Evolutionary conservation across 768 basidiomycete genomes (phyloP), one percentile per base, ranked within the genome.

Genomic region (Russula emetica): DNA sequence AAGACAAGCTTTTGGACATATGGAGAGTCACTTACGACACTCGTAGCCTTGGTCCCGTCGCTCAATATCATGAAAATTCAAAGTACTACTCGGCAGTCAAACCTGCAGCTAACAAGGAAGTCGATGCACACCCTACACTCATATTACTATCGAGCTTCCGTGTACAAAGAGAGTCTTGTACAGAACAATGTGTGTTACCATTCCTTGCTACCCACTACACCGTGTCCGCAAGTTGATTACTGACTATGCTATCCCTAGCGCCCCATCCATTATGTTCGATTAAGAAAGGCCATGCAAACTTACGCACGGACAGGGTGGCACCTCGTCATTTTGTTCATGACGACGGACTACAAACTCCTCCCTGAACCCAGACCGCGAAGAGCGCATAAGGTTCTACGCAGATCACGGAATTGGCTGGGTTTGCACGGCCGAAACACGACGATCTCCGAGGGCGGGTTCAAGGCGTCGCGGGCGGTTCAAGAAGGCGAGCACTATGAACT

Each of bases 401-500:
- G 82, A 87, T 68, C 84, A 88, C 70, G 83, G 85, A 71, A 88
- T 93, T 67, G 91, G 87, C 18, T 94, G 87, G 83, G 86, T 92
- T n/a, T 64, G 90, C 92, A 28, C 85, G 92, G 49, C 91, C 92
- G 1, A 79, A 80, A 61, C 90, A 92, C 72, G 82, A 82, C 45
- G 76, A 76, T 67, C n/a, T 73, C 76, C 2, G 75, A 83, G 20
- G 84, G 85, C 71, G 90, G 88, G 1, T 91, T 83, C 78, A 82
- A 87, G n/a, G 64, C 88, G 92, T 54, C 88, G 89, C 34, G 92
- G 92, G 47, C 83, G 91, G 24, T 96, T 96, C 81, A 96, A 96
- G 79, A 96, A 96, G 75, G 92, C 92, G 1, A 87, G 85, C 18
- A 96, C 95, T 75, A 86, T 95, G 87, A 96, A 95, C 72, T 93